A percentile compares a stretch with the other conserved stretches of the same genome.
Conservation (phyloP, 805 yeast species). For the Peterozyma xylosa region DNA sequence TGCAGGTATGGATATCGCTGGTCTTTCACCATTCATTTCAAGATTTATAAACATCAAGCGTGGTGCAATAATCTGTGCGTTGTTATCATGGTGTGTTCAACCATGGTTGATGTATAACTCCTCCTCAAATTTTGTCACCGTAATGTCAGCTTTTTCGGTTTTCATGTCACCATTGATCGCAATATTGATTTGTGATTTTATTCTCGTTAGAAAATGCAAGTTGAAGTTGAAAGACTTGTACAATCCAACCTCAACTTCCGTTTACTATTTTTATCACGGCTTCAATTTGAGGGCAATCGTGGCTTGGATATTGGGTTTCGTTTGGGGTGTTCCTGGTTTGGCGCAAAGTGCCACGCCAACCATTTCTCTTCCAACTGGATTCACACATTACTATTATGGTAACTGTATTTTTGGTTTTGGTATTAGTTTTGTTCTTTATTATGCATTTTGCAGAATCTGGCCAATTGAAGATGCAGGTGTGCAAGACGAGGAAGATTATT, state of each 20-base stretch:
- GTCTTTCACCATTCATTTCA: conserved; percentile 26
- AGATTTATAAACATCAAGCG: conserved; percentile 32
- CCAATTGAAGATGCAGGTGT: conserved; percentile 26
- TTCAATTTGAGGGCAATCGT: conserved; percentile 32
- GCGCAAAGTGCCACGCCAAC: conserved; percentile 19
- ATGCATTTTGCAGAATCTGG: conserved; percentile 22
- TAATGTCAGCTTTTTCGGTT: conserved; percentile 30
- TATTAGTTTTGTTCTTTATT: conserved; percentile 35
- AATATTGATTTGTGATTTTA: conserved; percentile 29
- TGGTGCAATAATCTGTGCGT: conserved; percentile 34
- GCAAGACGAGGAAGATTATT: conserved; percentile 26
- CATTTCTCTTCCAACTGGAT: conserved; percentile 46
- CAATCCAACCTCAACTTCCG: conserved; percentile 16
- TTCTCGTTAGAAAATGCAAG: conserved; percentile 28
- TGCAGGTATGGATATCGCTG: conserved; percentile 46
- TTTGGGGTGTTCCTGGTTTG: conserved; percentile 45
- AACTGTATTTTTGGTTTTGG: conserved; percentile 41
- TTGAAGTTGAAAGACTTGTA: conserved; percentile 34
- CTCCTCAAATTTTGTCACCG: conserved; percentile 25
- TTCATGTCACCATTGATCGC: conserved; percentile 31
- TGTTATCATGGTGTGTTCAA: conserved; percentile 25
- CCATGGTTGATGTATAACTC: conserved; percentile 33
- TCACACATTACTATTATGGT: conserved; percentile 33
- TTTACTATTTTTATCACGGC: conserved; percentile 35
- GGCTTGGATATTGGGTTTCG: conserved; percentile 30